Conservation (phyloP, 1,284 basidiomycete species). For the Ceraceosorus bombacis region DNA sequence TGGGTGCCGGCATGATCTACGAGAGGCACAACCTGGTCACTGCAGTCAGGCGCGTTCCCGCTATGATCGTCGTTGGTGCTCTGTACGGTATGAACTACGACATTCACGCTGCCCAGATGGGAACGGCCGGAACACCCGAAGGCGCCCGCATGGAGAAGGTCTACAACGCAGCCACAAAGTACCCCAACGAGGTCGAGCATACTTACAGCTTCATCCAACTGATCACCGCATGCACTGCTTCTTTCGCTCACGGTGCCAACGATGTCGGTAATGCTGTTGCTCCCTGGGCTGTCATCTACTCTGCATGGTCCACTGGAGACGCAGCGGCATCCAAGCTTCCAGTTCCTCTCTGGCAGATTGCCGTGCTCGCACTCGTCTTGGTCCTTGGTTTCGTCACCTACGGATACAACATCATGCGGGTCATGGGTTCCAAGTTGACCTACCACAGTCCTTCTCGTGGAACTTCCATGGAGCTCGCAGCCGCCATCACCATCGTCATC, state of each 20-base stretch:
- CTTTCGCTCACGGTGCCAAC: conserved; percentile 52
- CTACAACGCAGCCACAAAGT: conserved; percentile 50
- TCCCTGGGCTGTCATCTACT: conserved; percentile 49
- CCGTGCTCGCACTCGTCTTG: conserved; percentile 49
- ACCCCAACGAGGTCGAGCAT: conserved; percentile 54
- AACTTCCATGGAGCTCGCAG: conserved; percentile 54
- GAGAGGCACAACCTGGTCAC: conserved; percentile 17
- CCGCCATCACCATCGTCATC: conserved; percentile 48
- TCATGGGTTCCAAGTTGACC: conserved; percentile 53
- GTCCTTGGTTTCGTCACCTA: conserved; percentile 53
- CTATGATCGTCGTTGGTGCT: conserved; percentile 12
- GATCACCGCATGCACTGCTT: conserved; percentile 54
- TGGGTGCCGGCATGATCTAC: conserved; percentile 18
- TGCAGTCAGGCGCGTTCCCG: conserved; percentile 13
- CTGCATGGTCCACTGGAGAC: conserved; percentile 48
- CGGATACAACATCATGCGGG: conserved; percentile 47
- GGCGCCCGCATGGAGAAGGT: conserved; percentile 48
- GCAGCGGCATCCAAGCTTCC: conserved; percentile 44
- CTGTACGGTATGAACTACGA: conserved; percentile 36
- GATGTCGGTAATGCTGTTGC: conserved; percentile 51
- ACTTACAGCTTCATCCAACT: conserved; percentile 54
- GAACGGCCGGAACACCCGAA: conserved; percentile 46
- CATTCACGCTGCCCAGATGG: conserved; percentile 49
- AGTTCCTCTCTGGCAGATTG: conserved; percentile 53
- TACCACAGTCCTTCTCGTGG: conserved; percentile 53